Evolutionary conservation across 2,329 filamentous ascomycete species (phyloP).

Genomic region (Hypoxylon sp.): DNA sequence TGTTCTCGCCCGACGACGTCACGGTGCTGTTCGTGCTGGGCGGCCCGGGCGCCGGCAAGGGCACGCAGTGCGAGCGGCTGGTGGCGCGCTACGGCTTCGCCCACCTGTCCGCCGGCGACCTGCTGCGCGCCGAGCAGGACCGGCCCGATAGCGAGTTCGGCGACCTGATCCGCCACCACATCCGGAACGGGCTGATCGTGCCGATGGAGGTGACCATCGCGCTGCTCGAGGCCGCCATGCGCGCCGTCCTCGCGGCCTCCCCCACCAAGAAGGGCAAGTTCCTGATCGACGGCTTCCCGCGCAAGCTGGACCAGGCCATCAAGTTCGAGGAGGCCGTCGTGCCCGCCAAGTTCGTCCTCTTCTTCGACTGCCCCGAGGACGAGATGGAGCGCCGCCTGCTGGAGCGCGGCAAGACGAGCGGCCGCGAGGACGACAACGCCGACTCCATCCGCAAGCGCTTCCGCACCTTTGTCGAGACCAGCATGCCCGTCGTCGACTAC

Average conservation of each 20-base stretch:
- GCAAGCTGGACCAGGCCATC: constrained; percentile 95
- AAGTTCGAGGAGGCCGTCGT: constrained; percentile 94
- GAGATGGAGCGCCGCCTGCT: constrained; percentile 87
- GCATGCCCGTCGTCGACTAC: constrained; percentile 95
- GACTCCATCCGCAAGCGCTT: constrained; percentile 98
- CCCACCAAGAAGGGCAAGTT: constrained; percentile 72
- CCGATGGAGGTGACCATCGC: constrained; percentile 99
- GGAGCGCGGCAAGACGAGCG: constrained; percentile 92
- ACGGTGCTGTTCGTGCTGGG: constrained; percentile 98
- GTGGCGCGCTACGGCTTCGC: constrained; percentile 90
- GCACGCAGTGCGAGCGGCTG: constrained; percentile 92
- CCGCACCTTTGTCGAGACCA: constrained; percentile 91
- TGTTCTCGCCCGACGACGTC: constrained; percentile 80
- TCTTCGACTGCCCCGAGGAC: constrained; percentile 92
- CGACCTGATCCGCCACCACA: constrained; percentile 91
- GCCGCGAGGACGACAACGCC: constrained; percentile 90
- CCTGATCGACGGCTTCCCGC: constrained; percentile 85
- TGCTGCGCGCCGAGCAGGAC: constrained; percentile 93
- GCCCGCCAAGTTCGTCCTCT: constrained; percentile 85
- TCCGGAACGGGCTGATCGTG: constrained; percentile 94
- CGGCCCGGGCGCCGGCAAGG: constrained; percentile 94
- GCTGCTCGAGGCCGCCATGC: constrained; percentile 94
- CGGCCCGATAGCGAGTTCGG: constrained; percentile 89
- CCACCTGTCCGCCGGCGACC: constrained; percentile 92
- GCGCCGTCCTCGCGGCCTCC: constrained; percentile 65